phyloP scores from a whole-genome alignment of 352 stramenopile genomes.

The Globisporangium recalcitrans region DNA sequence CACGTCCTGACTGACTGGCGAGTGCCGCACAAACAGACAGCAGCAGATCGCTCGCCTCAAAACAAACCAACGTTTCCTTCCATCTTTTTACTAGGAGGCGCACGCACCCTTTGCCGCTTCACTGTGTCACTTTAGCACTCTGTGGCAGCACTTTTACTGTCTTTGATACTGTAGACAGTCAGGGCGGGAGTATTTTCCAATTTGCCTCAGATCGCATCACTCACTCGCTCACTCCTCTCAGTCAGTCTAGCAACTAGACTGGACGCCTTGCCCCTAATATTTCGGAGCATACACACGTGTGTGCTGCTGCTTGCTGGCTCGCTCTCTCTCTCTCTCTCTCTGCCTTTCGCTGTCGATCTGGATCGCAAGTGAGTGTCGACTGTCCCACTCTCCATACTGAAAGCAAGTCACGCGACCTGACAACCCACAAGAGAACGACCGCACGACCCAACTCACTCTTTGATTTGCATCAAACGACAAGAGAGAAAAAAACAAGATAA shows the following conservation, averaged over 20 bases:
- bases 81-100: slow-evolving; percentile 1
- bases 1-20: background rate
- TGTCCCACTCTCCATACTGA: slow-evolving; percentile 15
- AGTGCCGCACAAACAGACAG: background rate
- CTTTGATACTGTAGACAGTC: background rate
- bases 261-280: background rate
- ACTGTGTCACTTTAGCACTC: too few species aligned
- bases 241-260: background rate
- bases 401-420: slow-evolving; percentile 7
- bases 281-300: too few species aligned
- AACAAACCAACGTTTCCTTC: background rate
- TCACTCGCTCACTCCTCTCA: background rate
- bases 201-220: background rate
- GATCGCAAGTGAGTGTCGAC: slow-evolving; percentile 4
- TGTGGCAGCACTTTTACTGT: too few species aligned
- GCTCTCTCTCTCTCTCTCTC: background rate
- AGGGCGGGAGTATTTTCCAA: slow-evolving; percentile 10
- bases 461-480: slow-evolving; percentile 14
- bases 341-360: slow-evolving; percentile 4
- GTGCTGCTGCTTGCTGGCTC: background rate
- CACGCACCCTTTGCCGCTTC: slow-evolving; percentile 1
- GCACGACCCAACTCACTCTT: background rate
- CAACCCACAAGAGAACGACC: slow-evolving; percentile 13
- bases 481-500: background rate
- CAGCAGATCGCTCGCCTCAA: too few species aligned